These are phyloP conservation scores for Termitomyces bulborhizus DNA, from an alignment of 768 basidiomycete genomes.

Conservation along the genomic window DNA sequence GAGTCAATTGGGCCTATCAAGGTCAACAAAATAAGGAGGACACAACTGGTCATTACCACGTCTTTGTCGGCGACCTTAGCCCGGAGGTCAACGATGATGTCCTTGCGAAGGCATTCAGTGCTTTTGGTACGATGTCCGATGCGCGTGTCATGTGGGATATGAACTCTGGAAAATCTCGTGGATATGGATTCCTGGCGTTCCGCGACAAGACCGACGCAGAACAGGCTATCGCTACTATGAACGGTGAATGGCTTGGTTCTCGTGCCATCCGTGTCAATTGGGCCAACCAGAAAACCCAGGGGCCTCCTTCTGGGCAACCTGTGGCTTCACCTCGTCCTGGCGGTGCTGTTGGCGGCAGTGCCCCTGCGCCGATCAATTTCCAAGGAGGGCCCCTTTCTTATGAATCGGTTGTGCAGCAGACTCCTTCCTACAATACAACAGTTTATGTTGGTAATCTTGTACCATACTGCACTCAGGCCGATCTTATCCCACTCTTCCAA, in stretches of 20 bases:
- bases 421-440: constrained; percentile 89
- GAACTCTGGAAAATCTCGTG: constrained; percentile 98
- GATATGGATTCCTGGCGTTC: constrained; percentile 98
- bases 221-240: constrained; percentile 99
- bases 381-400: constrained; percentile 85
- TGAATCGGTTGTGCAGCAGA: constrained; percentile 90
- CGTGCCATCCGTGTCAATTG: constrained; percentile 99
- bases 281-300: constrained; percentile 99
- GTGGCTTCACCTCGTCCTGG: constrained; percentile 34
- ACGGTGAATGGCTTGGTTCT: constrained; percentile 98
- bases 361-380: constrained; percentile 89
- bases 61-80: constrained; percentile 99
- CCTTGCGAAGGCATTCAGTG: constrained; percentile 92
- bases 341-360: constrained; percentile 43
- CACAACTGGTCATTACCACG: constrained; percentile 94
- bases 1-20: constrained; percentile 99
- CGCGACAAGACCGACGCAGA: constrained; percentile 99
- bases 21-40: constrained; percentile 99
- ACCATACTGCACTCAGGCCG: constrained; percentile 94
- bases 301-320: constrained; percentile 27
- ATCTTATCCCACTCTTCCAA: constrained; percentile 96
- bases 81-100: constrained; percentile 99
- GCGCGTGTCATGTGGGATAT: constrained; percentile 99
- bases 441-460: constrained; percentile 99
- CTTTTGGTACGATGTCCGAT: constrained; percentile 95